phyloP scores from a whole-genome alignment of 345 rosid genomes.

The Boechera retrofracta region DNA sequence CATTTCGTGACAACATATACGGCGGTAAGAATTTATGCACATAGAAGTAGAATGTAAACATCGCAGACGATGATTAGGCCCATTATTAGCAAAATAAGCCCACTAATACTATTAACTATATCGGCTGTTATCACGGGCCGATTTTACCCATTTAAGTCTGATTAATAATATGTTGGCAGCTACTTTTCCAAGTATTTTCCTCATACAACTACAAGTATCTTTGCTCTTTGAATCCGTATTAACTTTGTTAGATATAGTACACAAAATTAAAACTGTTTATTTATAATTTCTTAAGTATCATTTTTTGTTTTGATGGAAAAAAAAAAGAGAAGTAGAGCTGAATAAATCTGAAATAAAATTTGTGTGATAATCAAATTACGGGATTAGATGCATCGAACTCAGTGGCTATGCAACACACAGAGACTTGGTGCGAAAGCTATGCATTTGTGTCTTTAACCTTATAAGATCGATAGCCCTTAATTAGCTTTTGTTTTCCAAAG shows the following conservation, averaged over 20 bases:
- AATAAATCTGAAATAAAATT: not conserved
- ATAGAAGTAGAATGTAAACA: too few relatives aligned
- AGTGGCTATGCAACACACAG: slow-evolving; percentile 8
- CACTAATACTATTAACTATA: not conserved
- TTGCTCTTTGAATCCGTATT: not conserved
- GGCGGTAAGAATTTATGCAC: too few relatives aligned
- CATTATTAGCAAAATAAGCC: not conserved
- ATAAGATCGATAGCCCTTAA: slow-evolving; percentile 9
- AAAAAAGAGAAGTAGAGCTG: not conserved
- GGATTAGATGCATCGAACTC: slow-evolving; percentile 23
- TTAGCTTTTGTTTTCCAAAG: slow-evolving; percentile 23
- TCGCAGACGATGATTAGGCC: not conserved
- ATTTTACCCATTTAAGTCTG: not conserved
- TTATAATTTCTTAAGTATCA: too few relatives aligned
- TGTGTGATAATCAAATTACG: not conserved
- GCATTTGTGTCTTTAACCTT: slow-evolving; percentile 34
- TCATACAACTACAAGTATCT: not conserved
- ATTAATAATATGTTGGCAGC: not conserved
- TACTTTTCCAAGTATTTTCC: not conserved
- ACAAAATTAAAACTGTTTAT: too few relatives aligned
- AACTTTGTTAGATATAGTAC: too few relatives aligned
- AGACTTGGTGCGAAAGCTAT: slow-evolving; percentile 36
- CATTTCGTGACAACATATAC: too few relatives aligned
- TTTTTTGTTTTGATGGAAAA: not conserved
- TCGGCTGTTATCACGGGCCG: not conserved